Evolutionary conservation across 2,329 filamentous ascomycete genomes (phyloP).

Genomic region (Aureobasidium sp.): DNA sequence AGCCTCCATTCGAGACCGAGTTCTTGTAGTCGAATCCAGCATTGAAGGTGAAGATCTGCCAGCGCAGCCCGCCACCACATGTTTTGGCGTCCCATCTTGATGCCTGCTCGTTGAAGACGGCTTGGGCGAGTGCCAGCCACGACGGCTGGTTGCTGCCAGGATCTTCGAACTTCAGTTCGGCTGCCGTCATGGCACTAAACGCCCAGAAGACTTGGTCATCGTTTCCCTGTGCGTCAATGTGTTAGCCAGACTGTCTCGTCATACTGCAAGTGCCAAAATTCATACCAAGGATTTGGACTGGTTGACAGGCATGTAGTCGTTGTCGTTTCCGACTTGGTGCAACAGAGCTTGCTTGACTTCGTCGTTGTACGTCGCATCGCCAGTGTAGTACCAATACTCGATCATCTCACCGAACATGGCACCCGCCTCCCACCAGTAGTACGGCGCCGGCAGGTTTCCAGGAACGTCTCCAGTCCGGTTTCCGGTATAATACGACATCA

Average conservation of each 20-base stretch:
- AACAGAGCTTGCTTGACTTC: constrained; percentile 52
- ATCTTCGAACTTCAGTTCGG: constrained; percentile 43
- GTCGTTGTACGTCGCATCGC: constrained; percentile 57
- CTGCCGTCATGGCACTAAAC: constrained; percentile 48
- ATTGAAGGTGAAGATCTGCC: constrained; percentile 72
- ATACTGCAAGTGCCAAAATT: not conserved
- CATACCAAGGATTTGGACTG: constrained; percentile 33
- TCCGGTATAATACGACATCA: constrained; percentile 32
- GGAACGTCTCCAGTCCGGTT: constrained; percentile 27
- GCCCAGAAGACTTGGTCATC: constrained; percentile 54
- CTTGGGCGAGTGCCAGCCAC: constrained; percentile 38
- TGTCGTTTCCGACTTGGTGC: constrained; percentile 52
- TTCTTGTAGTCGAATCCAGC: constrained; percentile 56
- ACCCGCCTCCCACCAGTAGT: constrained; percentile 67
- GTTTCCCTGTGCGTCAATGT: constrained; percentile 34
- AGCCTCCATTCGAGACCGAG: constrained; percentile 50
- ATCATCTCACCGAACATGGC: constrained; percentile 55
- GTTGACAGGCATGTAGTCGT: constrained; percentile 51
- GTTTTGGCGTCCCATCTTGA: constrained; percentile 28
- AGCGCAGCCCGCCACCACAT: constrained; percentile 31
- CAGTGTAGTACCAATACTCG: constrained; percentile 59
- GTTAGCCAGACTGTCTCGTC: not conserved
- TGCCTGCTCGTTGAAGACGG: constrained; percentile 32
- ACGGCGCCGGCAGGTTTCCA: constrained; percentile 45
- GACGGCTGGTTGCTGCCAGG: constrained; percentile 33